Conservation (phyloP, 139 green algal species). For the Auxenochlorella protothecoides region DNA sequence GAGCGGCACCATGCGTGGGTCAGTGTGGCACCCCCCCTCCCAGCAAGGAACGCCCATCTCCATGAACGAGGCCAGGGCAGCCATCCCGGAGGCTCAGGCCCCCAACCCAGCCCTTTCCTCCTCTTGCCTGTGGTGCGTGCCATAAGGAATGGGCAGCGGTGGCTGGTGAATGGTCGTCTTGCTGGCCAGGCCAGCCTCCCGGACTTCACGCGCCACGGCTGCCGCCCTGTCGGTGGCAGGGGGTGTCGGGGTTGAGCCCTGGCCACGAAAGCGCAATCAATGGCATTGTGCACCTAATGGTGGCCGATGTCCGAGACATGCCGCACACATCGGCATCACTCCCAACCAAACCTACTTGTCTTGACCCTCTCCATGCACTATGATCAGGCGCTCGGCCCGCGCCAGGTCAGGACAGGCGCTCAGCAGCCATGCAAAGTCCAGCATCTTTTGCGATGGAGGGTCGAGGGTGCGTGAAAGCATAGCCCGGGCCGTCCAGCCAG, state of each 20-base stretch:
- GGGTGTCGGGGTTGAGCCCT: too few relatives aligned
- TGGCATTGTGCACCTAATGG: too few relatives aligned
- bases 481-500: too few relatives aligned
- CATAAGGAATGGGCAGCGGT: constrained; percentile 38
- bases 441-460: constrained; percentile 12
- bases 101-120: not conserved
- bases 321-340: too few relatives aligned
- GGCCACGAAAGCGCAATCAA: too few relatives aligned
- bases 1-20: not conserved
- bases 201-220: not conserved
- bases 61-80: too few relatives aligned
- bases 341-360: too few relatives aligned
- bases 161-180: constrained; percentile 13
- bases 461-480: too few relatives aligned
- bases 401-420: constrained; percentile 39
- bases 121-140: constrained; percentile 28
- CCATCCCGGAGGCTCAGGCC: too few relatives aligned
- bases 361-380: constrained; percentile 32
- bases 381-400: constrained; percentile 20
- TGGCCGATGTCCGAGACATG: too few relatives aligned
- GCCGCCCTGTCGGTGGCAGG: too few relatives aligned
- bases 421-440: constrained; percentile 62
- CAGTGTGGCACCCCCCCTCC: not conserved
- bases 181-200: not conserved
- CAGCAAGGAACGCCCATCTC: too few relatives aligned